Conservation (phyloP, 306 rosid species). For the Chamaecrista fasciculata region DNA sequence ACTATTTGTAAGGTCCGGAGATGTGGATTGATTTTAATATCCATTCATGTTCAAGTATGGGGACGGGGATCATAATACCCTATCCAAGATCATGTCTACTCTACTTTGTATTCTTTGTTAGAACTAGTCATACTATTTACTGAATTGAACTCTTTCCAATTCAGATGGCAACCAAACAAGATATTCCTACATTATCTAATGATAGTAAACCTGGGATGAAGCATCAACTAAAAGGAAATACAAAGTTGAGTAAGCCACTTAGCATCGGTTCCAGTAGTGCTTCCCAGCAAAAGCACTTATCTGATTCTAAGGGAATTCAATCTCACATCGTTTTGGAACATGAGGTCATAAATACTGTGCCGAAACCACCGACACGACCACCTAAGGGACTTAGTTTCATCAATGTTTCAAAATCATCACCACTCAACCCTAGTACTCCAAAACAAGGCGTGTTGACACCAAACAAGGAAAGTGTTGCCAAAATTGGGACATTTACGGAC, state of each 20-base stretch:
- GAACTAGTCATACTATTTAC: too few relatives aligned
- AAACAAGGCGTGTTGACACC: constrained; percentile 37
- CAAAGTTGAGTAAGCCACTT: constrained; percentile 35
- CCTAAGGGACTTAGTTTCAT: constrained; percentile 59
- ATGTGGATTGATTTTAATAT: too few relatives aligned
- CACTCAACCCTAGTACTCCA: constrained; percentile 22
- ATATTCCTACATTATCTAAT: constrained; percentile 33
- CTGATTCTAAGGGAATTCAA: constrained; percentile 33
- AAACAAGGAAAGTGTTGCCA: constrained; percentile 33
- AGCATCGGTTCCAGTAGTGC: constrained; percentile 26
- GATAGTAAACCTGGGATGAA: constrained; percentile 41
- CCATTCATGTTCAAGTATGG: too few relatives aligned
- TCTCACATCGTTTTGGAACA: constrained; percentile 29
- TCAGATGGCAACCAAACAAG: constrained; percentile 55
- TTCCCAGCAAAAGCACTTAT: constrained; percentile 29
- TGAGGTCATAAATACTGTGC: constrained; percentile 25
- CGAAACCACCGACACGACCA: constrained; percentile 32
- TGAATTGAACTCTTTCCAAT: constrained; percentile 21
- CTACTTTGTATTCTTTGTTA: too few relatives aligned
- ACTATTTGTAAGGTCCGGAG: too few relatives aligned
- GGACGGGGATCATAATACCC: too few relatives aligned
- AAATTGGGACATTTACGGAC: constrained; percentile 21
- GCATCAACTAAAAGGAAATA: constrained; percentile 32
- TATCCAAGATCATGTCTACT: too few relatives aligned
- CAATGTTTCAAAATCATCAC: constrained; percentile 40